Evolutionary conservation across 768 basidiomycete genomes (phyloP).

Genomic region (Boletus rufocinnamomeus): DNA sequence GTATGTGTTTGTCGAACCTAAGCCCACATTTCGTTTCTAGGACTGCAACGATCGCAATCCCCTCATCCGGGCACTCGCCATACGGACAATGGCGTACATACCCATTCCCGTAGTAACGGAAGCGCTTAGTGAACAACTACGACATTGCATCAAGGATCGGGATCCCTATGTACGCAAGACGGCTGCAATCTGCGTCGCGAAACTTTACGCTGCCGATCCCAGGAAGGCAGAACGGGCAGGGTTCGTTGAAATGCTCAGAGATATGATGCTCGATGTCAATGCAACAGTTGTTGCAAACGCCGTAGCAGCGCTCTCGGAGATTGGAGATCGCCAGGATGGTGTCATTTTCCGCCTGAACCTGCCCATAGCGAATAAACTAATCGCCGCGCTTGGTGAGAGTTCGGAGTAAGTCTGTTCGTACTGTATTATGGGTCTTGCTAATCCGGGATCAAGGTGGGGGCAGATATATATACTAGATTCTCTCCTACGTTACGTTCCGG

Average conservation of each 20-base stretch:
- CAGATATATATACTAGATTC: slow-evolving; percentile 98
- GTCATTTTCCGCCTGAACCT: slow-evolving; percentile 91
- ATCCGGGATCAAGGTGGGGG: slow-evolving; percentile 74
- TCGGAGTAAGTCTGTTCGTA: slow-evolving; percentile 75
- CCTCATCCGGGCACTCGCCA: slow-evolving; percentile 93
- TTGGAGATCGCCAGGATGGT: slow-evolving; percentile 92
- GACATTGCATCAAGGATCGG: slow-evolving; percentile 88
- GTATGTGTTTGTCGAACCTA: slow-evolving; percentile 6
- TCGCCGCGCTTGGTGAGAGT: slow-evolving; percentile 90
- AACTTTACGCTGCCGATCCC: slow-evolving; percentile 88
- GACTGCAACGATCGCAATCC: slow-evolving; percentile 97
- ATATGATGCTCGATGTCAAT: slow-evolving; percentile 90
- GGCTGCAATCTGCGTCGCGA: slow-evolving; percentile 96
- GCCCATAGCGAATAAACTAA: slow-evolving; percentile 83
- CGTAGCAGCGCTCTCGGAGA: slow-evolving; percentile 95
- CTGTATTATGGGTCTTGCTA: slow-evolving; percentile 10
- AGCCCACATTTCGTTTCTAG: slow-evolving; percentile 44
- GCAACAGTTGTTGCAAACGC: slow-evolving; percentile 98
- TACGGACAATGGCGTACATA: slow-evolving; percentile 99
- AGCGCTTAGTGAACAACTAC: slow-evolving; percentile 83
- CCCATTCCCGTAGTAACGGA: slow-evolving; percentile 88
- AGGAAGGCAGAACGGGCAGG: slow-evolving; percentile 85
- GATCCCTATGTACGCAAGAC: slow-evolving; percentile 99
- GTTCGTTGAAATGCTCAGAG: slow-evolving; percentile 88
- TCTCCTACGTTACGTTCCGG: slow-evolving; percentile 90